Evolutionary conservation across 129 eudicot genomes (phyloP), one percentile per base, ranked within the genome.

Genomic region (Tanacetum coccineum): DNA sequence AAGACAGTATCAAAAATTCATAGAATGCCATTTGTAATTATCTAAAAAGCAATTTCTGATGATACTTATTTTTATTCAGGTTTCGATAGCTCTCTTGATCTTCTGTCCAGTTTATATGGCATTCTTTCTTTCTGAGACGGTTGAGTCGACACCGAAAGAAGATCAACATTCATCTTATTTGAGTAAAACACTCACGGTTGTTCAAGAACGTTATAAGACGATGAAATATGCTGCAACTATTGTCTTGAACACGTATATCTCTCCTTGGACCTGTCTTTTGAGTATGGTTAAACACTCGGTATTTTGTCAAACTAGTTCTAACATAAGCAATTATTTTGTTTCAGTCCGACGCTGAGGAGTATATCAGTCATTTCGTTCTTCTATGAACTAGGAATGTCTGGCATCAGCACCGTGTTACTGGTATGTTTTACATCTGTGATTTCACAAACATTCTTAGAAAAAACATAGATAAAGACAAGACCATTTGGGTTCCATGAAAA

Each of bases 331-430:
- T 22, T 22, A 22, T 74, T 82, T 32, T 21, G 46, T 67, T 61
- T 30, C 87, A 87, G 98, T 72, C 85, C 76, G 25, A 91, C 91
- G 0, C 71, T 91, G 28, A 85, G 74, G 48, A 71, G 90, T 25
- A 87, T 87, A 56, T 79, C 94, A 32, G 79, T 88, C 60, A 75
- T 88, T 68, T 81, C 89, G 63, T 91, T 91, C 89, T 88, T 91
- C 78, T 87, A 87, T 75, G 98, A 91, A 63, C 59, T 92, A 80
- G 98, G 98, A 40, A 87, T 85, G 98, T 92, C 98, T 62, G 95
- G 98, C 55, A 92, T 92, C 84, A 88, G 86, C n/a, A n/a, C n/a
- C n/a, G n/a, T n/a, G n/a, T n/a, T n/a, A n/a, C n/a, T n/a, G n/a
- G n/a, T n/a, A n/a, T n/a, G n/a, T n/a, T n/a, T n/a, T n/a, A n/a